Conservation (phyloP, 2,329 filamentous ascomycete genomes). For the Trichoderma pleuroti region DNA sequence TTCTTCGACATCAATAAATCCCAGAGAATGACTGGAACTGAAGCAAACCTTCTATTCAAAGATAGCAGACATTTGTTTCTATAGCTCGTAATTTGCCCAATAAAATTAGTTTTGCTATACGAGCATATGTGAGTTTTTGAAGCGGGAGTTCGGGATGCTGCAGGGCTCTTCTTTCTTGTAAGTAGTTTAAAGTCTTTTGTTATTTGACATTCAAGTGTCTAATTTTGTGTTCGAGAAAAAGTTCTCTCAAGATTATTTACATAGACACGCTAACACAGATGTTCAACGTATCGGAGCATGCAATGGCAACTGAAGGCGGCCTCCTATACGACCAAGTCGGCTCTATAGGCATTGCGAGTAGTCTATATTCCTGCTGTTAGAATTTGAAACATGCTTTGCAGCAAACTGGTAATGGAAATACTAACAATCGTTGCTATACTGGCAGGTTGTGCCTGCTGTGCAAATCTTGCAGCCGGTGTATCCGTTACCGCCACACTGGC, state of each 20-base stretch:
- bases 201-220: background rate
- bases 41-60: background rate
- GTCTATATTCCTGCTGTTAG: background rate
- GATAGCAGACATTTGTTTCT: background rate
- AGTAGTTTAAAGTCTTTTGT: background rate
- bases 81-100: background rate
- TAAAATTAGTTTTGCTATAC: background rate
- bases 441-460: slow-evolving; percentile 5
- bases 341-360: slow-evolving; percentile 10
- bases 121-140: background rate
- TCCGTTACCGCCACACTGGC: slow-evolving; percentile 3
- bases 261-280: background rate
- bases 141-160: background rate
- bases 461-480: slow-evolving; percentile 8
- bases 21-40: no score
- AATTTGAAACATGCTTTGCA: background rate
- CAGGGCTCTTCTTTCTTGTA: background rate
- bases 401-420: background rate
- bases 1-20: no score
- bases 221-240: background rate
- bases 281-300: background rate
- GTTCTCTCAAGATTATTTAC: background rate
- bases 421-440: slow-evolving; percentile 5
- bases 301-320: background rate
- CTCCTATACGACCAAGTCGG: background rate